Percentiles rank a stretch among this genome's conserved stretches.
Conservation (phyloP, 2,329 filamentous ascomycete species). For the Pseudocercospora macadamiae region DNA sequence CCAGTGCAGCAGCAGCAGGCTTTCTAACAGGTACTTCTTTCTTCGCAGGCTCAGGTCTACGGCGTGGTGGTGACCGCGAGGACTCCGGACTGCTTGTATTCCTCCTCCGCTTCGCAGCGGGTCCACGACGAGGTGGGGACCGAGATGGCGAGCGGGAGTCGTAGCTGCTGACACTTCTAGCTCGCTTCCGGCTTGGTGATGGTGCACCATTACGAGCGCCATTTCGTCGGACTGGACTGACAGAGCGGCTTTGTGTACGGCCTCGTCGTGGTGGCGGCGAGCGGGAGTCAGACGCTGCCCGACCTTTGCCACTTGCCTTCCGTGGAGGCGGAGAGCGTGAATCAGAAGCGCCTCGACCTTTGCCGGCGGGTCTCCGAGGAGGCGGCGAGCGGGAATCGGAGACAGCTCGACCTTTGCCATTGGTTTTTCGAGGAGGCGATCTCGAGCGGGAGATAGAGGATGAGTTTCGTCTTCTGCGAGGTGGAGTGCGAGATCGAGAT, state of each 20-base stretch:
- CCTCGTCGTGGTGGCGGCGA: slow-evolving; percentile 34
- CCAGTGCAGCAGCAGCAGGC: slow-evolving; percentile 8
- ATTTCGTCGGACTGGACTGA: slow-evolving; percentile 26
- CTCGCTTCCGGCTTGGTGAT: slow-evolving; percentile 29
- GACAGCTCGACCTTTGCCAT: slow-evolving; percentile 17
- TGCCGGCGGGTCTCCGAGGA: slow-evolving; percentile 34
- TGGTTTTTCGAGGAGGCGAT: slow-evolving; percentile 29
- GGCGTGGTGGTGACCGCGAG: slow-evolving; percentile 31
- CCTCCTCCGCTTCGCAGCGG: slow-evolving; percentile 31
- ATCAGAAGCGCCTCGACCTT: no score
- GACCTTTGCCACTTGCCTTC: slow-evolving; percentile 24
- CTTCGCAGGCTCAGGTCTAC: slow-evolving; percentile 3
- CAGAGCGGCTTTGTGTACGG: slow-evolving; percentile 28
- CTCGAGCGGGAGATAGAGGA: slow-evolving; percentile 21
- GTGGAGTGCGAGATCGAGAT: slow-evolving; percentile 27
- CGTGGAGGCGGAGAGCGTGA: slow-evolving; percentile 33
- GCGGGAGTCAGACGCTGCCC: slow-evolving; percentile 31
- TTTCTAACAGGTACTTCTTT: slow-evolving; percentile 6
- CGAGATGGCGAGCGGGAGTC: slow-evolving; percentile 30
- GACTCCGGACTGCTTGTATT: slow-evolving; percentile 36
- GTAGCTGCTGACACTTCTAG: slow-evolving; percentile 28
- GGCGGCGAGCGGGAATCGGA: slow-evolving; percentile 36
- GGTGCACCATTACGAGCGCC: slow-evolving; percentile 20
- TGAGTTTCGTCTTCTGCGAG: slow-evolving; percentile 23
- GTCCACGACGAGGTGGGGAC: slow-evolving; percentile 21